phyloP scores from a whole-genome alignment of 768 basidiomycete genomes.

The Filobasidium floriforme region DNA sequence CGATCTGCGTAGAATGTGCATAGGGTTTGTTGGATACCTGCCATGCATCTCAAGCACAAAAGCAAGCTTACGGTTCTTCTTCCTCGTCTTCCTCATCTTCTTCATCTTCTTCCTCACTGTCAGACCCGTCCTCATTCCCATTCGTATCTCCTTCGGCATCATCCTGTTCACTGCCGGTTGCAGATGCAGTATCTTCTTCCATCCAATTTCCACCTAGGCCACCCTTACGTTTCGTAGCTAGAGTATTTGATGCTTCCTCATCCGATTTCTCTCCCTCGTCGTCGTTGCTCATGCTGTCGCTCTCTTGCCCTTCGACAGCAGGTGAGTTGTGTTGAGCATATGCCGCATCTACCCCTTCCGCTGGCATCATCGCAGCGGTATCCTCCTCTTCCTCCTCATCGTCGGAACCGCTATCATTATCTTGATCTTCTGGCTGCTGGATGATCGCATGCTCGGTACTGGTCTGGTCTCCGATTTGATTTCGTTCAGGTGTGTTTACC shows the following conservation, averaged over 20 bases:
- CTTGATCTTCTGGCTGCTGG: not conserved
- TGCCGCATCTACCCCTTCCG: not conserved
- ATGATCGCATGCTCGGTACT: not conserved
- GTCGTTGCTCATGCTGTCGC: not conserved
- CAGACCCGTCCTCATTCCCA: conserved; percentile 9
- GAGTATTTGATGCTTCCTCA: not conserved
- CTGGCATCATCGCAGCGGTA: not conserved
- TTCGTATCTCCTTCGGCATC: not conserved
- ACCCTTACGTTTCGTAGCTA: no score
- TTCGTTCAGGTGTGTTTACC: not conserved
- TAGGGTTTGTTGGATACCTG: not conserved
- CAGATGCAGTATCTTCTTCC: not conserved
- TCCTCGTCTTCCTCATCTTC: conserved; percentile 58
- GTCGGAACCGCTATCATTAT: conserved; percentile 14
- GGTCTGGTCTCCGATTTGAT: not conserved
- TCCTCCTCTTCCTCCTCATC: conserved; percentile 33
- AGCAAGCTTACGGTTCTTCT: conserved; percentile 66
- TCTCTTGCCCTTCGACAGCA: not conserved
- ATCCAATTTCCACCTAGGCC: not conserved
- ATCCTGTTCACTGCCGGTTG: conserved; percentile 9
- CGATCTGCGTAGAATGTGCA: conserved; percentile 39
- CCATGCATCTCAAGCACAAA: not conserved
- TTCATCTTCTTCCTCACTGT: conserved; percentile 25
- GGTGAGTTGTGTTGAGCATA: not conserved
- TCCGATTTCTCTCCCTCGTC: not conserved